Evolutionary conservation across 1,284 basidiomycete species (phyloP), one percentile per base, ranked within the genome.

Genomic region (Ceratobasidium sp.): DNA sequence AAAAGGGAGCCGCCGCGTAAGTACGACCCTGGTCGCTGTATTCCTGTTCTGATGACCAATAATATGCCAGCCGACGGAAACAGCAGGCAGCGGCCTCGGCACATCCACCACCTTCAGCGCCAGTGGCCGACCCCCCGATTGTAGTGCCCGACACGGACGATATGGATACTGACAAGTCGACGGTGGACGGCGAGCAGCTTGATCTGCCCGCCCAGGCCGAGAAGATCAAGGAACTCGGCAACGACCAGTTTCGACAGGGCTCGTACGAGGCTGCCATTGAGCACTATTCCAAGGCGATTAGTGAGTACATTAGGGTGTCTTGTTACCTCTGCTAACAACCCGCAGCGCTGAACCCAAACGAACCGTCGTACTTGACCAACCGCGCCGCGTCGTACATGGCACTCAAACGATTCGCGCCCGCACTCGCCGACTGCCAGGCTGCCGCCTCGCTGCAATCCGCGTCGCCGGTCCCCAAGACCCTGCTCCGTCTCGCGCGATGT

Each of bases 351-450:
- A 90, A 91, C 79, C 87, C 92, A 0, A 82, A 87, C 3, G 92
- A 96, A 82, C 90, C 94, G 1, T 88, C 93, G 0, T 96, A 93
- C 82, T 87, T 93, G 78, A 94, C 94, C 18, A 97, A 97, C 84
- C 91, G 95, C 57, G 95, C 95, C 0, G 95, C 95, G 1, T 92
- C 95, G 3, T 90, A 93, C 82, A 96, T 97, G 91, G 89, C 91
- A 0, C 83, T 94, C 75, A 95, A 95, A 82, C 89, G 89, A 60
- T 96, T 93, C 87, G 87, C 89, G 50, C 85, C 87, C 1, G 95
- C 95, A 0, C 86, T 96, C 12, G 87, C 88, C 50, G 95, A 97
- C 83, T 95, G 94, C 81, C 93, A 95, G 83, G 87, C 88, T 50
- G 94, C 94, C 2, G 88, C 90, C 0, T 85, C 88, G 0, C 84